Conservation (phyloP, 2,329 filamentous ascomycete genomes). For the Sphaerulina vaccinii region DNA sequence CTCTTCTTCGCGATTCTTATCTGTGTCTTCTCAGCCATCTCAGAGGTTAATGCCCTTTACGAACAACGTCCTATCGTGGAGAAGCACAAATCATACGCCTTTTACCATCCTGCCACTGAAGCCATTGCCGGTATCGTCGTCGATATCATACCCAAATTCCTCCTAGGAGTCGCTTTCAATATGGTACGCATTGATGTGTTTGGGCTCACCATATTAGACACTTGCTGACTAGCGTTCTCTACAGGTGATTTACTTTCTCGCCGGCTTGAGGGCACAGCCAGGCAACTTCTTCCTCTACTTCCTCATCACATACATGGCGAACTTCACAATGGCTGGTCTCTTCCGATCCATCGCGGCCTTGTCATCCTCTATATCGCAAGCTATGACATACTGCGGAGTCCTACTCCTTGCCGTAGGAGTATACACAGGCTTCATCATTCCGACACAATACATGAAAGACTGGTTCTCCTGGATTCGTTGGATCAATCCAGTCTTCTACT, state of each 20-base stretch:
- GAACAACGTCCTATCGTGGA: conserved; percentile 49
- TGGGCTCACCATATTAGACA: too few relatives aligned
- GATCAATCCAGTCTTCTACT: conserved; percentile 62
- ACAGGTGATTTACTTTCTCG: conserved; percentile 63
- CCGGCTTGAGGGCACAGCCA: conserved; percentile 43
- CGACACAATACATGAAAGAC: conserved; percentile 42
- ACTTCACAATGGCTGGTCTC: conserved; percentile 55
- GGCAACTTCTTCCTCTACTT: conserved; percentile 62
- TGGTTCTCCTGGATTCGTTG: conserved; percentile 55
- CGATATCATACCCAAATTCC: conserved; percentile 60
- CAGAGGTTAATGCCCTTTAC: conserved; percentile 66
- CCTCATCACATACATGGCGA: conserved; percentile 60
- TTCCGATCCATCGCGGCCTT: conserved; percentile 60
- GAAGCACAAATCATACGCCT: conserved; percentile 47
- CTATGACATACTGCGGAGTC: conserved; percentile 57
- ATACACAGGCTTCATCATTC: conserved; percentile 54
- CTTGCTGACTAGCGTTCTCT: too few relatives aligned
- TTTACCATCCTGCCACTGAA: conserved; percentile 45
- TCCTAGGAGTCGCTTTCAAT: conserved; percentile 53
- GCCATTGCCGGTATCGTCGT: conserved; percentile 55
- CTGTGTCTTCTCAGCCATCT: conserved; percentile 58
- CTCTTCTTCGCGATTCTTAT: conserved; percentile 62
- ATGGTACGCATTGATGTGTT: too few relatives aligned
- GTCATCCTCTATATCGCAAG: conserved; percentile 62
- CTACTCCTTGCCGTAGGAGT: conserved; percentile 60